Evolutionary conservation across 2,329 filamentous ascomycete genomes (phyloP), one percentile per base, ranked within the genome.

Genomic region (Colletotrichum melonis): DNA sequence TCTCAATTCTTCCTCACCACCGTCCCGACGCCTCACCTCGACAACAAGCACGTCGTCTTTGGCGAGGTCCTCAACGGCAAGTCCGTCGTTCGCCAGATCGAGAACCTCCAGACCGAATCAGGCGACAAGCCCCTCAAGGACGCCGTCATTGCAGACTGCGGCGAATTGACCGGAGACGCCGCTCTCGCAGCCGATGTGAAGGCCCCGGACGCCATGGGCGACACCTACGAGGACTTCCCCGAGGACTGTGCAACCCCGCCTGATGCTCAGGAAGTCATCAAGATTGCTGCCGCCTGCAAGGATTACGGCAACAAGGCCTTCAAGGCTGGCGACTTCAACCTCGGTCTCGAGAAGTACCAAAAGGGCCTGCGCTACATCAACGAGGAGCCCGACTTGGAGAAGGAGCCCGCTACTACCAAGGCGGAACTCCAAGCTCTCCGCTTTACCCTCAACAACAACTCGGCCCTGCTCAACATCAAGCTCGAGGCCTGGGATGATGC

Each of bases 1-100:
- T 97, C 94, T 63, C 97, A 99, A 81, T 99, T 99, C 90, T 99
- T 99, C 89, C 88, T 98, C 79, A 99, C 97, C 62, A 98, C 97
- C 19, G 94, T 98, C 35, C 89, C 92, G n/a, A 98, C 97, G 16
- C 95, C 95, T 60, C 97, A 98, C 83, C 90, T 98, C 52, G 95
- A 99, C 82, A 91, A 91, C 82, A 99, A 99, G 88, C 96, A 99
- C 85, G 97, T 98, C 59, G 95, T 99, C 28, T 99, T 98, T 78
- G 97, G 97, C 75, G 93, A 98, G 82, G 96, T 98, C 69, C 90
- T 98, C 80, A 93, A 92, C 74, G 97, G 97, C 80, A 98, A 98
- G 88, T 95, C 94, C 75, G 87, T 98, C 49, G 90, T 98, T 42
- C 93, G 97, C 76, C 92, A 95, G 82, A 92, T 98, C 79, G 97